A percentile compares a stretch with the other conserved stretches of the same genome.
phyloP scores from a whole-genome alignment of 139 green algal genomes.

The Auxenochlorella protothecoides region DNA sequence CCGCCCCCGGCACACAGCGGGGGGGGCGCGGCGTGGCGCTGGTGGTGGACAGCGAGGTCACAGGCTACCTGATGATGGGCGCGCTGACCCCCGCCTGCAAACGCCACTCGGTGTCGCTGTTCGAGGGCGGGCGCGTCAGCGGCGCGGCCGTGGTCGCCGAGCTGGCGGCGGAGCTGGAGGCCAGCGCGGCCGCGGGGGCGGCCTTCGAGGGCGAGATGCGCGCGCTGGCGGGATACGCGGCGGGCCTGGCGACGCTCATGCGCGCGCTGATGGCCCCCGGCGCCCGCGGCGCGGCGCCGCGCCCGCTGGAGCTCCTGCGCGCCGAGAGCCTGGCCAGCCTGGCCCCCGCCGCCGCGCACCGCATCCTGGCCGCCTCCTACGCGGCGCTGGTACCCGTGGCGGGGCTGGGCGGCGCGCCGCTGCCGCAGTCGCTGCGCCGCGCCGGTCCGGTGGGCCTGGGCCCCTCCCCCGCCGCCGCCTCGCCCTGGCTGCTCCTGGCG shows the following conservation, averaged over 20 bases:
- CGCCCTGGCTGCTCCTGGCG: constrained; percentile 66
- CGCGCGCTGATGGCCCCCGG: constrained; percentile 29
- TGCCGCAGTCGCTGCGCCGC: constrained; percentile 39
- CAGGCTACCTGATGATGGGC: constrained; percentile 88
- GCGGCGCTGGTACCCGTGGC: constrained; percentile 56
- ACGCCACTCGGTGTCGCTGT: constrained; percentile 48
- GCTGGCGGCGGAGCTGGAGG: constrained; percentile 48
- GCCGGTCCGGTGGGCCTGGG: constrained; percentile 53
- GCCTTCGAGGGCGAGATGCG: constrained; percentile 72
- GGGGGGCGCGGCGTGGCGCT: constrained; percentile 50
- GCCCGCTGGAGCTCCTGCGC: constrained; percentile 68
- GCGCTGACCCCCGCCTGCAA: constrained; percentile 41
- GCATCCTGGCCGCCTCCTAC: constrained; percentile 67
- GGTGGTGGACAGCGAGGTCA: constrained; percentile 80
- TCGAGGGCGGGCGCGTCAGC: constrained; percentile 74
- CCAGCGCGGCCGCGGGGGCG: constrained; percentile 26
- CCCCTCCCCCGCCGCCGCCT: constrained; percentile 34
- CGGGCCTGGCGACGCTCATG: constrained; percentile 6
- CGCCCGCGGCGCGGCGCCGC: constrained; percentile 3
- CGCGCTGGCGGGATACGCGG: constrained; percentile 31
- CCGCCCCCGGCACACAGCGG: neutral
- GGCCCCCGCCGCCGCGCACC: constrained; percentile 27
- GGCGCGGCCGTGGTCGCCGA: constrained; percentile 58
- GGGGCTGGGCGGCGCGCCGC: constrained; percentile 48
- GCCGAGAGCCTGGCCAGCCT: constrained; percentile 71